A percentile compares a stretch with the other conserved stretches of the same genome.
Conservation (phyloP, 176 grass and related monocot species). For the Carex kokanica region DNA sequence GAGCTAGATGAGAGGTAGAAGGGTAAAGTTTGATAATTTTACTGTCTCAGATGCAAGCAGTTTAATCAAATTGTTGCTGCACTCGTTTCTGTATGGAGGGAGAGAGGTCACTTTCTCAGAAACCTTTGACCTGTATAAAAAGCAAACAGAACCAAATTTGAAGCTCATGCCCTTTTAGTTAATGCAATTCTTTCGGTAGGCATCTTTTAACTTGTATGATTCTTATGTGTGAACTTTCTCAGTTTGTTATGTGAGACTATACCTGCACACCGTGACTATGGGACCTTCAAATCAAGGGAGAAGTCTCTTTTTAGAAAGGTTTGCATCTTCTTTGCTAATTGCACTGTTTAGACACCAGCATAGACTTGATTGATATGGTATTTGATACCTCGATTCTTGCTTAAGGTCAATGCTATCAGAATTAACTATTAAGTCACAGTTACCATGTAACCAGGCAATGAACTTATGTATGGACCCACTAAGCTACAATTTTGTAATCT, state of each 20-base stretch:
- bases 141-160: background rate
- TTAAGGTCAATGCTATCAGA: background rate
- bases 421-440: background rate
- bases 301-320: conserved; percentile 61
- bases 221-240: conserved; percentile 20
- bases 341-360: background rate
- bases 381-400: background rate
- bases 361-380: background rate
- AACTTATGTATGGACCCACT: background rate
- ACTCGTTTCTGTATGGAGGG: background rate
- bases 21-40: background rate
- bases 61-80: background rate
- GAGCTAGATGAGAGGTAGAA: background rate
- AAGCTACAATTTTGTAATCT: conserved; percentile 35
- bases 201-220: background rate
- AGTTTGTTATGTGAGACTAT: conserved; percentile 97
- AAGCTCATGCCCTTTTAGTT: background rate
- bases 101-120: background rate
- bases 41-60: background rate
- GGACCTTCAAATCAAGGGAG: conserved; percentile 47
- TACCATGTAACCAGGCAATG: background rate
- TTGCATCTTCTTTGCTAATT: conserved; percentile 6
- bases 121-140: background rate
- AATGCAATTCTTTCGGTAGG: conserved; percentile 20
- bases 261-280: conserved; percentile 76